Conservation (phyloP, 805 yeast genomes). For the Metschnikowia cerradonensis region DNA sequence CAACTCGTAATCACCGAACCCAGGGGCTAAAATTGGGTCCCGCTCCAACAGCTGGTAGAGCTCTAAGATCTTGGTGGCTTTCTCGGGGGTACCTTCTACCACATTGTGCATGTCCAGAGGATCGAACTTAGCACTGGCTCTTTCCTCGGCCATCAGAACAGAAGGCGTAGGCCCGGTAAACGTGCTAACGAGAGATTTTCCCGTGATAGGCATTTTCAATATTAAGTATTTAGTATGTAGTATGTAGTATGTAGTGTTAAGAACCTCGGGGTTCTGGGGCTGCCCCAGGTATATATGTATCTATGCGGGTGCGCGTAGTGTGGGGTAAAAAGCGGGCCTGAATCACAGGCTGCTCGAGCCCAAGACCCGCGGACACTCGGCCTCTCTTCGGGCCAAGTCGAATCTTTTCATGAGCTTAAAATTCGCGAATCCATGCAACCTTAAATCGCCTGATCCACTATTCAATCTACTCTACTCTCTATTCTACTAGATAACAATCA, state of each 20-base stretch:
- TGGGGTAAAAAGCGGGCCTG: slow-evolving; percentile 5
- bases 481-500: too few relatives aligned
- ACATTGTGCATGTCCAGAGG: slow-evolving; percentile 39
- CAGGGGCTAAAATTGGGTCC: slow-evolving; percentile 33
- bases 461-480: too few relatives aligned
- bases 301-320: slow-evolving; percentile 4
- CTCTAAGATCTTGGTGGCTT: slow-evolving; percentile 25
- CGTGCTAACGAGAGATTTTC: slow-evolving; percentile 21
- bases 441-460: too few relatives aligned
- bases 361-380: neutral
- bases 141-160: slow-evolving; percentile 27
- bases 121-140: slow-evolving; percentile 29
- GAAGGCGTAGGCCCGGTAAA: slow-evolving; percentile 33
- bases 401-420: too few relatives aligned
- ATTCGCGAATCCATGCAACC: too few relatives aligned
- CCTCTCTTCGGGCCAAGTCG: neutral
- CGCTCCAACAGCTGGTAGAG: slow-evolving; percentile 35
- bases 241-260: neutral
- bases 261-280: neutral
- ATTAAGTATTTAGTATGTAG: too few relatives aligned
- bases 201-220: slow-evolving; percentile 17
- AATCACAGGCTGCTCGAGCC: slow-evolving; percentile 4
- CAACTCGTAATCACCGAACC: slow-evolving; percentile 31
- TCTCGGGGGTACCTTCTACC: slow-evolving; percentile 38
- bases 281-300: slow-evolving; percentile 1